Conservation (phyloP, 176 grass and related monocot genomes). For the Avena eriantha region DNA sequence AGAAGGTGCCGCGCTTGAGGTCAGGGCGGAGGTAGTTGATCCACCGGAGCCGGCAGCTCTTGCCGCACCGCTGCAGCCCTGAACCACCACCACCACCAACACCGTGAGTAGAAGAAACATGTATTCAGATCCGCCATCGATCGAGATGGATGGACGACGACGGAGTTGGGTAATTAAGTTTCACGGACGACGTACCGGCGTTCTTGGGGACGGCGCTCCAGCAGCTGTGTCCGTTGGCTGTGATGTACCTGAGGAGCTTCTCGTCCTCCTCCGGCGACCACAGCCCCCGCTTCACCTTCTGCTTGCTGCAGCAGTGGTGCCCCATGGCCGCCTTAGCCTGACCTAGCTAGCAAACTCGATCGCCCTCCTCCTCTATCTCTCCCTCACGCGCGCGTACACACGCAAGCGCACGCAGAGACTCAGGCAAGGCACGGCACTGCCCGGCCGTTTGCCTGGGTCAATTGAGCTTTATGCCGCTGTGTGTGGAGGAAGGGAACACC, state of each 20-base stretch:
- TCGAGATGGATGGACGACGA: background rate
- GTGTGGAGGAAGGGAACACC: slow-evolving; percentile 46
- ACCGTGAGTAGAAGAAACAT: background rate
- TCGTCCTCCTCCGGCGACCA: slow-evolving; percentile 99
- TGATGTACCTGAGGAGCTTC: slow-evolving; percentile 85
- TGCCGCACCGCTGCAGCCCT: slow-evolving; percentile 98
- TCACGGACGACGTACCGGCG: slow-evolving; percentile 54
- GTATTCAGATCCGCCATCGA: background rate
- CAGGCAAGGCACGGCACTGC: slow-evolving; percentile 17
- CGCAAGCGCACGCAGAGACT: background rate
- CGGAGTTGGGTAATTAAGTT: background rate
- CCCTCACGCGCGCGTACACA: slow-evolving; percentile 11
- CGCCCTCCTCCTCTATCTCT: background rate
- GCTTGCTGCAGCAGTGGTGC: slow-evolving; percentile 99
- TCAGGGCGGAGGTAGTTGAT: slow-evolving; percentile 99
- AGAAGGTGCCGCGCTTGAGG: slow-evolving; percentile 89
- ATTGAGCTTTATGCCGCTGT: slow-evolving; percentile 52
- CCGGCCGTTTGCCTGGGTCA: slow-evolving; percentile 28
- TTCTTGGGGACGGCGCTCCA: slow-evolving; percentile 97
- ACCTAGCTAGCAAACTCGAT: slow-evolving; percentile 21
- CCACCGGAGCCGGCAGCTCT: slow-evolving; percentile 98
- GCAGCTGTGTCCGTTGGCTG: slow-evolving; percentile 87
- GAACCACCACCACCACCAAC: background rate
- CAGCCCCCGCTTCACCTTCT: slow-evolving; percentile 98
- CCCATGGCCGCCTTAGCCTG: slow-evolving; percentile 55